Conservation (phyloP, 306 rosid genomes). For the Casuarina equisetifolia region DNA sequence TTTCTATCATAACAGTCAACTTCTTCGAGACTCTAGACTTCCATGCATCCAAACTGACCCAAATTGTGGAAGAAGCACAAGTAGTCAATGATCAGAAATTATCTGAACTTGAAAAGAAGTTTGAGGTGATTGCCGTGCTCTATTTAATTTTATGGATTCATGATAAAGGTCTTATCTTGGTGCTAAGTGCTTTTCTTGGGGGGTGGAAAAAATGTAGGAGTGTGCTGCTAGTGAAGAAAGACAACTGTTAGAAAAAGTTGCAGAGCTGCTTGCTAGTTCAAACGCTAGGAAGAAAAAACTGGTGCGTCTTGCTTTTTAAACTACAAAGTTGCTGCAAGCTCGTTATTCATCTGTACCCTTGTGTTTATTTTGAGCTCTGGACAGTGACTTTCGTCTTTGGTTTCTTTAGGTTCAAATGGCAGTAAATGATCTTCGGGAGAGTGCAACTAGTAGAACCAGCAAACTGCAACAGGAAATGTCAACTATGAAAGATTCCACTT, state of each 20-base stretch:
- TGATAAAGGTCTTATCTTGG: not conserved
- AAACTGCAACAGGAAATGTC: constrained; percentile 80
- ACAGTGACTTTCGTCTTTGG: constrained; percentile 8
- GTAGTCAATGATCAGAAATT: constrained; percentile 70
- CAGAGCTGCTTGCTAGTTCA: constrained; percentile 91
- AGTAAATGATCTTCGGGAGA: constrained; percentile 86
- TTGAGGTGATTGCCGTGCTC: constrained; percentile 65
- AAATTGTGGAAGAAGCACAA: constrained; percentile 85
- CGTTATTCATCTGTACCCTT: constrained; percentile 4
- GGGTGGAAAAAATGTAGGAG: constrained; percentile 47
- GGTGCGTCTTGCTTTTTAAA: constrained; percentile 45
- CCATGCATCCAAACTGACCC: constrained; percentile 81
- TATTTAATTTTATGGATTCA: constrained; percentile 15
- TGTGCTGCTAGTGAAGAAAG: constrained; percentile 94
- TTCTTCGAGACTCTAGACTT: constrained; percentile 77
- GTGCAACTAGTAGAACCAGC: constrained; percentile 75
- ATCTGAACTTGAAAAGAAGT: constrained; percentile 86
- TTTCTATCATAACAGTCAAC: constrained; percentile 83
- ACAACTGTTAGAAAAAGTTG: constrained; percentile 83
- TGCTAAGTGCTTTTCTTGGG: constrained; percentile 3
- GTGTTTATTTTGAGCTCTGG: not conserved
- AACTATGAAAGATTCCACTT: constrained; percentile 81
- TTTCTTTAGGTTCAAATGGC: constrained; percentile 78
- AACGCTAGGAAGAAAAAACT: constrained; percentile 87
- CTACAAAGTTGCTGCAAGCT: not conserved